A percentile compares a stretch with the other conserved stretches of the same genome.
phyloP scores from a whole-genome alignment of 805 yeast species.

The Soucietia sequanensis region DNA sequence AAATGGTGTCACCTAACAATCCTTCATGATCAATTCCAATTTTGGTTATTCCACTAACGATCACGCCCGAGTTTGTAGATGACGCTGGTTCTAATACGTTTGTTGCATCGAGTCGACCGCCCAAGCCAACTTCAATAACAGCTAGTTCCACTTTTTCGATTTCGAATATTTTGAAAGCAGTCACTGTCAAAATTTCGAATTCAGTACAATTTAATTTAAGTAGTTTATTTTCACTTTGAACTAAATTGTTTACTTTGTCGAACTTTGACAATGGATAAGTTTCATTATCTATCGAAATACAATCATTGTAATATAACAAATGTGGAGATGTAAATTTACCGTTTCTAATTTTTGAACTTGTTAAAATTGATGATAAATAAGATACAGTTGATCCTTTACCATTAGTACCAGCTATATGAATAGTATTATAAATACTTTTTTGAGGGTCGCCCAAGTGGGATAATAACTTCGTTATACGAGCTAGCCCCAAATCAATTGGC shows the following conservation, averaged over 20 bases:
- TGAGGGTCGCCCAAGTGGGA: slow-evolving; percentile 69
- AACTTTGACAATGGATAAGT: slow-evolving; percentile 53
- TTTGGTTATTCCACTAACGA: slow-evolving; percentile 76
- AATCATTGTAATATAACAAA: slow-evolving; percentile 68
- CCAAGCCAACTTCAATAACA: slow-evolving; percentile 90
- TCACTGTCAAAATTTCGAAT: slow-evolving; percentile 82
- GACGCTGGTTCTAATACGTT: slow-evolving; percentile 52
- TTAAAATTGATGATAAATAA: slow-evolving; percentile 66
- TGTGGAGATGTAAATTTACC: slow-evolving; percentile 94
- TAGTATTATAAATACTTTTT: slow-evolving; percentile 48
- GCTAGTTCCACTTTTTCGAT: slow-evolving; percentile 64
- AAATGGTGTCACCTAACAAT: slow-evolving; percentile 65
- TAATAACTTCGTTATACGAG: slow-evolving; percentile 31
- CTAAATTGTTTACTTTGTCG: slow-evolving; percentile 38
- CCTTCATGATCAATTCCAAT: slow-evolving; percentile 84
- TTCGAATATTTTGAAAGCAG: slow-evolving; percentile 76
- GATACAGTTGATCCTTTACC: slow-evolving; percentile 95
- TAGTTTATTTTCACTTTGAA: slow-evolving; percentile 38
- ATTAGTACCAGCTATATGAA: slow-evolving; percentile 96
- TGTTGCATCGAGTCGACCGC: slow-evolving; percentile 88
- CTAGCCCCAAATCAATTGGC: slow-evolving; percentile 41
- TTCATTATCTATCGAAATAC: slow-evolving; percentile 62
- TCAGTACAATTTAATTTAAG: slow-evolving; percentile 70
- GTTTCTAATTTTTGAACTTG: slow-evolving; percentile 44
- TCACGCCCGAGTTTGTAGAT: too few relatives aligned